A percentile compares a stretch with the other conserved stretches of the same genome.
These are phyloP conservation scores for Flammula alnicola DNA, from an alignment of 1,284 basidiomycete species.

Conservation along the genomic window DNA sequence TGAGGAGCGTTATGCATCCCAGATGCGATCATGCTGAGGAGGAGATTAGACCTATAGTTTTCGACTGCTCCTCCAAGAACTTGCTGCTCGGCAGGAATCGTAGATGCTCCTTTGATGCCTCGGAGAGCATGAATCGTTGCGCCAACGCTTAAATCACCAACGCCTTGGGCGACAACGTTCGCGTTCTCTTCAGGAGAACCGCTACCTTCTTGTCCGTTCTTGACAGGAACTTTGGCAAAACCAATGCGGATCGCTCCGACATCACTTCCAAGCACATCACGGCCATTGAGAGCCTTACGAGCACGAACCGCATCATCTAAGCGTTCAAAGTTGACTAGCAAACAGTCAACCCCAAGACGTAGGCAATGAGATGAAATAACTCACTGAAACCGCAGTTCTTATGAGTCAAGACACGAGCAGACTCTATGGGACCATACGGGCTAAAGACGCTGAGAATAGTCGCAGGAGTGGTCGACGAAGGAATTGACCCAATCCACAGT, in stretches of 20 bases:
- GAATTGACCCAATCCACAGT: constrained; percentile 96
- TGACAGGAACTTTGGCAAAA: constrained; percentile 94
- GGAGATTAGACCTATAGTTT: constrained; percentile 91
- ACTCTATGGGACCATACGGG: constrained; percentile 97
- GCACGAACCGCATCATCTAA: constrained; percentile 96
- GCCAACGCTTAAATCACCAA: constrained; percentile 81
- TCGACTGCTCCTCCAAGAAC: constrained; percentile 88
- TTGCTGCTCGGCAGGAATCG: constrained; percentile 90
- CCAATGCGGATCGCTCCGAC: constrained; percentile 96
- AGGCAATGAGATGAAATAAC: constrained; percentile 34
- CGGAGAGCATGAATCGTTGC: constrained; percentile 86
- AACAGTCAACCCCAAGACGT: constrained; percentile 15
- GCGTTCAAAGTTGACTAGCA: constrained; percentile 91
- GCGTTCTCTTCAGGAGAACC: constrained; percentile 63
- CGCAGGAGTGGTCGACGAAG: constrained; percentile 89
- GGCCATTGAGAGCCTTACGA: constrained; percentile 92
- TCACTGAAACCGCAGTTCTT: constrained; percentile 95
- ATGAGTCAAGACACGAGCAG: constrained; percentile 92
- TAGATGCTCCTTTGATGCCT: constrained; percentile 84
- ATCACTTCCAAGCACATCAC: constrained; percentile 93
- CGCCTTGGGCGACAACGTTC: constrained; percentile 72
- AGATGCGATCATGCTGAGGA: constrained; percentile 87
- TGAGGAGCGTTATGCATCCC: constrained; percentile 74
- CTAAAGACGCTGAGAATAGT: constrained; percentile 93
- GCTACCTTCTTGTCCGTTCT: constrained; percentile 74